A percentile compares a stretch with the other conserved stretches of the same genome.
Evolutionary conservation across 2,329 filamentous ascomycete species (phyloP).

Genomic region (Nothopassalora personata): DNA sequence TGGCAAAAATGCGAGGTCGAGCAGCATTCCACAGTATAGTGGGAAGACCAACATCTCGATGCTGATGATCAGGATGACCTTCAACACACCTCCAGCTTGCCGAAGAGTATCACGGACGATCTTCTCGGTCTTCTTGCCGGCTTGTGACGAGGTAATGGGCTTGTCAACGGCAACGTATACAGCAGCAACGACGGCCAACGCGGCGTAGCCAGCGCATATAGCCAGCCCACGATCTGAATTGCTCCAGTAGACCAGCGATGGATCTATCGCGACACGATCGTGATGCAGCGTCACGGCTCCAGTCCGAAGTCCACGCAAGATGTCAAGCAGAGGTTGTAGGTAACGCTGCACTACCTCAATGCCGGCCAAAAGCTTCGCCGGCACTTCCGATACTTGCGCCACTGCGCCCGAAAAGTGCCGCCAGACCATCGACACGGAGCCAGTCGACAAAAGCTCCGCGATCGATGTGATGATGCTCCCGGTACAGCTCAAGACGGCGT

Average conservation of each 20-base stretch:
- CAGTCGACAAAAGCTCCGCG: constrained; percentile 25
- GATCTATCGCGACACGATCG: constrained; percentile 30
- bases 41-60: constrained; percentile 99
- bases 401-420: constrained; percentile 6
- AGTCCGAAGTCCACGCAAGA: constrained; percentile 17
- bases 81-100: constrained; percentile 94
- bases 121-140: constrained; percentile 60
- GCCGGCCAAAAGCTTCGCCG: constrained; percentile 10
- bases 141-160: constrained; percentile 61
- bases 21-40: constrained; percentile 85
- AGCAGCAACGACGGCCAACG: constrained; percentile 67
- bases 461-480: constrained; percentile 21
- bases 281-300: constrained; percentile 22
- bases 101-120: constrained; percentile 75
- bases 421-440: constrained; percentile 18
- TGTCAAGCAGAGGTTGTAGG: constrained; percentile 15
- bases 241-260: constrained; percentile 40
- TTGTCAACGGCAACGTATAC: constrained; percentile 72
- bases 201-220: constrained; percentile 73
- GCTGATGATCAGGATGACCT: constrained; percentile 95
- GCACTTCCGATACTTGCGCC: constrained; percentile 10
- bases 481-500: constrained; percentile 19
- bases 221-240: constrained; percentile 60
- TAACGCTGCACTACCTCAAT: constrained; percentile 15
- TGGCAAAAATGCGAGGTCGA: constrained; percentile 82